These are phyloP conservation scores for Emmonsia crescens DNA, from an alignment of 2,329 filamentous ascomycete genomes.

Conservation along the genomic window DNA sequence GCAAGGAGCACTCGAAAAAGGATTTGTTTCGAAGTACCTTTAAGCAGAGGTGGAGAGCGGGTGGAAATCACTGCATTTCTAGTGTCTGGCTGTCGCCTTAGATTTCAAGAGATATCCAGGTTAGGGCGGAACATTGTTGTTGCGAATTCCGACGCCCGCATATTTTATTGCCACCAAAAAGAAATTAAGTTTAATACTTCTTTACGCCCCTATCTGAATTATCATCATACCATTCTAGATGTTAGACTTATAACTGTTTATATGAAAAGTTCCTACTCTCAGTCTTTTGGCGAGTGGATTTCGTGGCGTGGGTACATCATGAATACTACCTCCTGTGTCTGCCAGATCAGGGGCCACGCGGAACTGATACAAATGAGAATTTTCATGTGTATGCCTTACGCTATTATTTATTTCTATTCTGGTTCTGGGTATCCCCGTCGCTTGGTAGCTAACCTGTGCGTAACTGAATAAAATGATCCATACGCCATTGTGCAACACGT, in stretches of 20 bases:
- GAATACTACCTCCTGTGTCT: too few relatives aligned
- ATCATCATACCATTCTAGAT: not conserved
- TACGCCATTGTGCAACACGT: not conserved
- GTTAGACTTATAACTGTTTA: not conserved
- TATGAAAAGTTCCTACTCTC: not conserved
- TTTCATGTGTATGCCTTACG: not conserved
- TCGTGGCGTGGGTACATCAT: not conserved
- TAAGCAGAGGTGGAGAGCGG: not conserved
- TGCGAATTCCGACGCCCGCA: constrained; percentile 12
- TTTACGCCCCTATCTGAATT: not conserved
- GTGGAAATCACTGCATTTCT: not conserved
- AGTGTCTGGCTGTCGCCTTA: too few relatives aligned
- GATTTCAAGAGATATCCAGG: not conserved
- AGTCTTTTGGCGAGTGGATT: not conserved
- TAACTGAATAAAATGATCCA: not conserved
- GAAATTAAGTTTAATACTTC: not conserved
- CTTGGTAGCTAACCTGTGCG: not conserved
- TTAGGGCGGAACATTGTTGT: constrained; percentile 27
- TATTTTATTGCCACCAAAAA: not conserved
- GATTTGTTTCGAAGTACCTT: not conserved
- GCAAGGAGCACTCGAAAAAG: not conserved
- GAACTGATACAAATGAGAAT: not conserved
- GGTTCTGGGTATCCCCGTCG: not conserved
- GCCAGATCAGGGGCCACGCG: not conserved
- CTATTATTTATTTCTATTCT: not conserved